These are phyloP conservation scores for Fragaria vesca DNA, from an alignment of 306 rosid species.

Conservation along the genomic window DNA sequence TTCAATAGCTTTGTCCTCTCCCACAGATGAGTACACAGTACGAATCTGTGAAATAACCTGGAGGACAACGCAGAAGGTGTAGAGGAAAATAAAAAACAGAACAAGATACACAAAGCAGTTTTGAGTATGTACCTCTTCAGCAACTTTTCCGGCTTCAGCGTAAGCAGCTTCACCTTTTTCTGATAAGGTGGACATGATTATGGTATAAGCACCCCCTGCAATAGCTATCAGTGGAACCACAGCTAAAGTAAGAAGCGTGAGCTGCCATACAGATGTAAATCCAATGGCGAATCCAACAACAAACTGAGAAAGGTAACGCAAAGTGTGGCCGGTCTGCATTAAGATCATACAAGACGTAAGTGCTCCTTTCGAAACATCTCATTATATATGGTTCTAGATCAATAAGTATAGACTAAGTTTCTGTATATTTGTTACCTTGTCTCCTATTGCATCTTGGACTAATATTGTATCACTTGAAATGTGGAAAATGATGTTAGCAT, in stretches of 20 bases:
- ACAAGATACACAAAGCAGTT: neutral
- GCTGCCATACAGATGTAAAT: conserved; percentile 79
- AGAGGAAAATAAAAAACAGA: neutral
- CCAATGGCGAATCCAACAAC: conserved; percentile 73
- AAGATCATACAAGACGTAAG: conserved; percentile 9
- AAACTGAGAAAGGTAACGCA: conserved; percentile 82
- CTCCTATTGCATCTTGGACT: conserved; percentile 91
- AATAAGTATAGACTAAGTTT: neutral
- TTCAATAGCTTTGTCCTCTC: conserved; percentile 63
- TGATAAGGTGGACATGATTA: conserved; percentile 76
- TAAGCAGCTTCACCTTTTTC: conserved; percentile 85
- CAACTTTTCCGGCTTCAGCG: conserved; percentile 78
- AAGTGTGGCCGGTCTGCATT: conserved; percentile 74
- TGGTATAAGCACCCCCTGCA: conserved; percentile 76
- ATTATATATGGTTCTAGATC: neutral
- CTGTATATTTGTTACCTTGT: conserved; percentile 49
- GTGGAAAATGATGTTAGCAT: conserved; percentile 66
- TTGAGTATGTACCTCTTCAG: conserved; percentile 59
- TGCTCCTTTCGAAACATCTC: neutral
- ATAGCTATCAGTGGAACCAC: conserved; percentile 83
- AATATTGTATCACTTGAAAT: conserved; percentile 76
- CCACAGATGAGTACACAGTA: conserved; percentile 76
- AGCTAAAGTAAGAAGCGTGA: conserved; percentile 80
- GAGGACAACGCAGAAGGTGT: conserved; percentile 21
- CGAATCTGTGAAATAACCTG: conserved; percentile 79